phyloP scores from a whole-genome alignment of 1,139 yeast species.

The Yamadazyma aaseri region DNA sequence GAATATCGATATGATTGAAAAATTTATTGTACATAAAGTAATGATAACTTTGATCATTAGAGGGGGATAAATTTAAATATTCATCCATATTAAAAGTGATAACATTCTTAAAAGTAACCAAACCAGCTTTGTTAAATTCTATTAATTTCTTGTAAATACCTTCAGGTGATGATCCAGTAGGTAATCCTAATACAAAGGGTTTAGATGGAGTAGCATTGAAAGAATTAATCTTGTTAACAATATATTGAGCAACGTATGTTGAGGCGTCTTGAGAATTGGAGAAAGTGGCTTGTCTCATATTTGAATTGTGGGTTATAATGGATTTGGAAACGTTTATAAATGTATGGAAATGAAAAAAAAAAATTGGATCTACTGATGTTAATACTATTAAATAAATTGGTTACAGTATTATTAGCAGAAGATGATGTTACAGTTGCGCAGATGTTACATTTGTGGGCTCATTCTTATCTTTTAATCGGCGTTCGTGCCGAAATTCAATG shows the following conservation, averaged over 20 bases:
- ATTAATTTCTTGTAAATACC: slow-evolving; percentile 52
- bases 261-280: slow-evolving; percentile 46
- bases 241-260: slow-evolving; percentile 48
- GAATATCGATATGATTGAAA: slow-evolving; percentile 59
- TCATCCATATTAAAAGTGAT: slow-evolving; percentile 67
- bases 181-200: slow-evolving; percentile 62
- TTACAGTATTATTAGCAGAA: no score
- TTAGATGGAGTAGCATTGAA: slow-evolving; percentile 46
- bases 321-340: no score
- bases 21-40: slow-evolving; percentile 61
- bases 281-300: slow-evolving; percentile 42
- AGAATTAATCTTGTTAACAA: slow-evolving; percentile 42
- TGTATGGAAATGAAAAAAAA: no score
- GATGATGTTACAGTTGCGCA: slow-evolving; percentile 1
- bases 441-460: neutral
- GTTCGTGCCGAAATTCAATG: slow-evolving; percentile 1
- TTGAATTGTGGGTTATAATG: no score
- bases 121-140: slow-evolving; percentile 43
- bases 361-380: no score
- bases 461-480: neutral
- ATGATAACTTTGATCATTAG: slow-evolving; percentile 55
- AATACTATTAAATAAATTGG: no score
- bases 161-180: slow-evolving; percentile 68
- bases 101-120: slow-evolving; percentile 51
- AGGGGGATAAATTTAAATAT: slow-evolving; percentile 50